Evolutionary conservation across 805 yeast genomes (phyloP), one percentile per base, ranked within the genome.

Genomic region (Candida nonsorbophila): DNA sequence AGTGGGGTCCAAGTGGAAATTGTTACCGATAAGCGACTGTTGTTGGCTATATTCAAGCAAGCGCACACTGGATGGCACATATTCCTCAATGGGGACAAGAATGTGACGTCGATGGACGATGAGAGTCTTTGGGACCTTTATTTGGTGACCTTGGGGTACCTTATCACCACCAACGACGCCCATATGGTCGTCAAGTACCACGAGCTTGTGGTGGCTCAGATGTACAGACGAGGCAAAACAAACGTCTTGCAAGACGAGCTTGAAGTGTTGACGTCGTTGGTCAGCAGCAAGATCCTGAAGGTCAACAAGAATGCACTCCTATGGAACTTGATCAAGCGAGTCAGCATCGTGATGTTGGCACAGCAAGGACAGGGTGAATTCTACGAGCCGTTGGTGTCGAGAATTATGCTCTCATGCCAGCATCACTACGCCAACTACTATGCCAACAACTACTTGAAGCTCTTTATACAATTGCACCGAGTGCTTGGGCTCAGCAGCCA

Each of bases 271-370:
- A 45, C 62, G 4, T 39, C 63, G 2, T 47, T 51, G n/a, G 35
- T 58, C 12, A 44, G 44, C 14, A 49, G 62, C 31, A 33, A 51
- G 16, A 30, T 60, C 22, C 40, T 43, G 22, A 41, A 58, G 23
- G 55, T 64, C 36, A 64, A 64, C 42, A 64, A 64, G 37, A 62
- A 65, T 38, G 50, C 67, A 5, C 42, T 58, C 9, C 43, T 64
- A 7, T 64, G 67, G 68, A 41, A 34, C 19, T 47, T 55, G 42
- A 34, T 61, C 27, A 55, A 51, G 33, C 51, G 50, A 33, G 29
- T 55, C 16, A 21, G 25, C 6, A 16, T 35, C 5, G 15, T 34
- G 20, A 21, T 27, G 1, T n/a, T 30, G 6, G 23, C 18, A 6
- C 9, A 6, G 13, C 9, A 1, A 10, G 22, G 12, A 21, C 9